Evolutionary conservation across 495 filamentous ascomycete species (phyloP).

Genomic region (Diplogelasinospora grovesii): DNA sequence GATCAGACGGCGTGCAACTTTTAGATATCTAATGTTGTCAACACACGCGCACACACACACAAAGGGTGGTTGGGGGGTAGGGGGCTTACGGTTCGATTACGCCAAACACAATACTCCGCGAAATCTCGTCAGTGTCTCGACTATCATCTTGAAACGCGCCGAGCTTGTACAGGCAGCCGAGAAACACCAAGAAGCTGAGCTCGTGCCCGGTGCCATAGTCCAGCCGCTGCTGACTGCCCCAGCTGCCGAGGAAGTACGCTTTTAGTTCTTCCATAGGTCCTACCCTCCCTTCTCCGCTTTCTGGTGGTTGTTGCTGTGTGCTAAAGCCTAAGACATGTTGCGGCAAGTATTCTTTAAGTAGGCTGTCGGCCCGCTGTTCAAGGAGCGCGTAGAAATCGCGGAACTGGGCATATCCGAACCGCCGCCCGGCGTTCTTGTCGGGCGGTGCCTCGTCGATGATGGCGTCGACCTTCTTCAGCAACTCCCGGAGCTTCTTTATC

Average conservation of each 20-base stretch:
- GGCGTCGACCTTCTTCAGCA: constrained; percentile 54
- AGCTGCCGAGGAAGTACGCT: constrained; percentile 77
- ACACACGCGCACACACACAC: neutral
- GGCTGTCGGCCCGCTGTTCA: constrained; percentile 45
- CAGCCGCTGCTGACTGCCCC: constrained; percentile 80
- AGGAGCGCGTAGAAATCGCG: constrained; percentile 71
- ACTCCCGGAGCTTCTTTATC: constrained; percentile 53
- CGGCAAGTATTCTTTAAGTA: constrained; percentile 60
- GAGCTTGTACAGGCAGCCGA: constrained; percentile 86
- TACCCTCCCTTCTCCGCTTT: constrained; percentile 3
- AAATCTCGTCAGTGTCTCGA: constrained; percentile 28
- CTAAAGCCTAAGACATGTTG: constrained; percentile 38
- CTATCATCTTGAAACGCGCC: constrained; percentile 57
- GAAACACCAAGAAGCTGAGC: constrained; percentile 85
- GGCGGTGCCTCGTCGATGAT: constrained; percentile 76
- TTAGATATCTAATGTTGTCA: constrained; percentile 63
- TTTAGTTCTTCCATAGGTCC: constrained; percentile 52
- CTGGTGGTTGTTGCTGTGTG: neutral
- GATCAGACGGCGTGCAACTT: constrained; percentile 76
- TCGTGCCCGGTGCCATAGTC: constrained; percentile 98
- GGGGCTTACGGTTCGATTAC: constrained; percentile 67
- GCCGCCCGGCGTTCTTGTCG: constrained; percentile 71
- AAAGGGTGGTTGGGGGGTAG: neutral
- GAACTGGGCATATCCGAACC: constrained; percentile 90
- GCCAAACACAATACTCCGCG: constrained; percentile 71